These are phyloP conservation scores for Beauveria caledonica DNA, from an alignment of 2,329 filamentous ascomycete genomes.

Conservation along the genomic window DNA sequence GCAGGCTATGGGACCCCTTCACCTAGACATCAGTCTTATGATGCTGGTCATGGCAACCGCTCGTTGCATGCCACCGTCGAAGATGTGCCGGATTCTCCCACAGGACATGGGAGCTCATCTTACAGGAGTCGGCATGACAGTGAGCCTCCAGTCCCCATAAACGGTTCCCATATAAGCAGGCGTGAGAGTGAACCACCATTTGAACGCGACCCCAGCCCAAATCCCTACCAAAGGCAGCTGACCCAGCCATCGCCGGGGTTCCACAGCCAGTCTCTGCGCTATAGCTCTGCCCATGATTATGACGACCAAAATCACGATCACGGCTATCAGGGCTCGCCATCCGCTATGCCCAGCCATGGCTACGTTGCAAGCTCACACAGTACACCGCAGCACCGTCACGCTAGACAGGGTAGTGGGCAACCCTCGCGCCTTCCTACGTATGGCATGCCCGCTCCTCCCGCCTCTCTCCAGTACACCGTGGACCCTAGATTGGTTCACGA, in stretches of 20 bases:
- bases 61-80: constrained; percentile 57
- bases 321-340: constrained; percentile 12
- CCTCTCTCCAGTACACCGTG: constrained; percentile 53
- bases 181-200: neutral
- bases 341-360: constrained; percentile 12
- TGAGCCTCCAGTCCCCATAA: neutral
- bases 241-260: neutral
- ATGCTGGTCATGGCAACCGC: constrained; percentile 37
- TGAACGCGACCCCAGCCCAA: constrained; percentile 9
- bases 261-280: neutral
- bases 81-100: constrained; percentile 50
- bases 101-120: constrained; percentile 1
- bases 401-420: constrained; percentile 15
- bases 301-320: constrained; percentile 1
- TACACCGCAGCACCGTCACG: constrained; percentile 18
- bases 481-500: constrained; percentile 49
- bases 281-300: neutral
- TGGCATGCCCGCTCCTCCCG: constrained; percentile 40
- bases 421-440: constrained; percentile 26
- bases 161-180: neutral
- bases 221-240: constrained; percentile 8
- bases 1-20: constrained; percentile 28
- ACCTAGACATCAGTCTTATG: constrained; percentile 43
- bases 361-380: constrained; percentile 12
- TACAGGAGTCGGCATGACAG: neutral